Conservation (phyloP, 495 filamentous ascomycete genomes). For the Aspergillus asperescens region DNA sequence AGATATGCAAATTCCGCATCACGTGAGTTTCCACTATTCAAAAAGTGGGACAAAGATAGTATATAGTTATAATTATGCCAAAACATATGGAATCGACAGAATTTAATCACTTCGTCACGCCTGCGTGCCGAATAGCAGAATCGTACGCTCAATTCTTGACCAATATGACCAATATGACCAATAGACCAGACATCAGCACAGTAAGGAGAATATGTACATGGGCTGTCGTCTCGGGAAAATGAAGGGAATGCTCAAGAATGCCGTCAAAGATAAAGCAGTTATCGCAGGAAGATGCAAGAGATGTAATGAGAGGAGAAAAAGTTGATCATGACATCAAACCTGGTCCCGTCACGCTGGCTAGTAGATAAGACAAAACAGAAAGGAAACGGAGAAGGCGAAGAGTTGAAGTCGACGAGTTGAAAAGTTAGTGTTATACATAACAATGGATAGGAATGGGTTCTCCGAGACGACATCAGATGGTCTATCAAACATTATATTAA, state of each 20-base stretch:
- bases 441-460: conserved; percentile 17
- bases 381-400: conserved; percentile 15
- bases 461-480: conserved; percentile 32
- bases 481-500: conserved; percentile 43
- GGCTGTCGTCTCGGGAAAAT: neutral
- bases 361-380: conserved; percentile 15
- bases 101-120: conserved; percentile 22
- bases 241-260: conserved; percentile 6
- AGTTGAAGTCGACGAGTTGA: conserved; percentile 10
- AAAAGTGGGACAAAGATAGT: neutral
- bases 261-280: conserved; percentile 15
- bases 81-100: neutral
- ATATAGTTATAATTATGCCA: neutral
- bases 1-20: neutral
- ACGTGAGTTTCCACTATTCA: neutral
- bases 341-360: conserved; percentile 27
- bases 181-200: conserved; percentile 9
- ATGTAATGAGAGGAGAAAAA: conserved; percentile 12
- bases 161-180: conserved; percentile 2
- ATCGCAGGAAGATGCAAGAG: conserved; percentile 12
- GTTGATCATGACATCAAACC: conserved; percentile 31
- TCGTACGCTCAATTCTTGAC: conserved; percentile 18
- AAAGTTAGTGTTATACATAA: conserved; percentile 24
- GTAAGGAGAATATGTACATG: conserved; percentile 14
- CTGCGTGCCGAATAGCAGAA: conserved; percentile 22